Base-by-base conservation (phyloP, 768 basidiomycete genomes). In the Epithele typhae region DNA sequence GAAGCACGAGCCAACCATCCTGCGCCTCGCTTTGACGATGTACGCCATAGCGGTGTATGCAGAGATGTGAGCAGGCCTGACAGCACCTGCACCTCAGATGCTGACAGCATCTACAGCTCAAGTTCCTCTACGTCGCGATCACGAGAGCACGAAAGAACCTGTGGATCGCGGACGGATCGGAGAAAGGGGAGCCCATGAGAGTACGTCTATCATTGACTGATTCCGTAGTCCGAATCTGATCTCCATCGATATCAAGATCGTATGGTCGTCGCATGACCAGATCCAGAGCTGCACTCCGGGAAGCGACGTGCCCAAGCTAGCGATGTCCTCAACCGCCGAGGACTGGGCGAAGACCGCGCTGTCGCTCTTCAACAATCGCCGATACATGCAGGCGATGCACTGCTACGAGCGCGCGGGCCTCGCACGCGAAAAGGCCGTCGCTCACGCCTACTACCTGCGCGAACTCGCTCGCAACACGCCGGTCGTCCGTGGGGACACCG, bases 121-220 rank as follows among this genome's bases (percentile, higher is more conserved):
- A 87, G 55, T 73, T 69, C 27, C 63, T 87, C 0, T 87, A 87
- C 47, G 84, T 87, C 3, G 85, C 82, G 0, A 73, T 85, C n/a
- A 87, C 85, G 0, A 64, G 85, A 34, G 83, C 84, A 1, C 72
- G 80, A 32, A 81, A 79, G 45, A 82, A 83, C 42, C 57, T 87
- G 71, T 76, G 23, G 81, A 84, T 53, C 87, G 74, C 74, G 5
- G 83, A 85, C 59, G 69, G 67, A 22, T 84, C 83, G 1, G 64
- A 69, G 3, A 77, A 71, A 38, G 66, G 75, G n/a, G 75, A 78
- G 38, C 75, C 82, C 2, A 81, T 85, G 76, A 68, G 73, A 53
- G 84, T 84, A 40, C 38, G 73, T 56, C 25, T 19, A n/a, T n/a
- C n/a, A n/a, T n/a, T n/a, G n/a, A n/a, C n/a, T n/a, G n/a, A n/a